phyloP scores from a whole-genome alignment of 2,329 filamentous ascomycete genomes.

The Pyrenochaeta sp. region DNA sequence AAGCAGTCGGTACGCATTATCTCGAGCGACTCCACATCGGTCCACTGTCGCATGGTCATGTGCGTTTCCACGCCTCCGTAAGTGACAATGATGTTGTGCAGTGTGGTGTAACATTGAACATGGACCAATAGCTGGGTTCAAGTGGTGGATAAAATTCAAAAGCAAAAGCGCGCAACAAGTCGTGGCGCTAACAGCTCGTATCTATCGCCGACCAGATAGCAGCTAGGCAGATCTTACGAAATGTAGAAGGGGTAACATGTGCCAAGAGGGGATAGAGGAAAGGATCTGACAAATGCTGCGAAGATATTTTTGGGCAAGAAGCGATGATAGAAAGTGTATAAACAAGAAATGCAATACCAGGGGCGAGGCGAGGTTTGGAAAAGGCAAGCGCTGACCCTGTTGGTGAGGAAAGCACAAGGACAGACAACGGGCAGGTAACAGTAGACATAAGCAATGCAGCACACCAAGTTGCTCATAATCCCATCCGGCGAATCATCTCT shows the following conservation, averaged over 20 bases:
- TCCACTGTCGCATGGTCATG: background rate
- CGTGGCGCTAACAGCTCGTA: background rate
- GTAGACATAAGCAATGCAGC: background rate
- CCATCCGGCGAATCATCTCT: constrained; percentile 45
- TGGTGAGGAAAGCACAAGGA: background rate
- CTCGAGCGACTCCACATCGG: background rate
- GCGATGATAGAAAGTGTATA: background rate
- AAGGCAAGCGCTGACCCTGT: background rate
- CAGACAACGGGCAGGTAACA: background rate
- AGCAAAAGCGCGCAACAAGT: background rate
- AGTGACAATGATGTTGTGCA: background rate
- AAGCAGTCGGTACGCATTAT: too few relatives aligned
- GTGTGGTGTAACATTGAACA: constrained; percentile 1
- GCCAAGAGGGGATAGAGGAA: background rate
- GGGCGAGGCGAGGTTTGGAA: background rate
- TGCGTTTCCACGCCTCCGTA: background rate
- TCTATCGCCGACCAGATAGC: background rate
- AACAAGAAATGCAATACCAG: background rate
- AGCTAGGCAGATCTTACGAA: background rate
- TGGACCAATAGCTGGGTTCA: background rate
- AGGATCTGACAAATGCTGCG: background rate
- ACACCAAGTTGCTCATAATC: constrained; percentile 23
- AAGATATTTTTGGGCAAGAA: background rate
- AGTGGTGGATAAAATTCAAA: background rate
- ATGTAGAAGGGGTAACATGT: background rate